Evolutionary conservation across 371 early-diverging fungal genomes (phyloP).

Genomic region (Mucor piriformis): DNA sequence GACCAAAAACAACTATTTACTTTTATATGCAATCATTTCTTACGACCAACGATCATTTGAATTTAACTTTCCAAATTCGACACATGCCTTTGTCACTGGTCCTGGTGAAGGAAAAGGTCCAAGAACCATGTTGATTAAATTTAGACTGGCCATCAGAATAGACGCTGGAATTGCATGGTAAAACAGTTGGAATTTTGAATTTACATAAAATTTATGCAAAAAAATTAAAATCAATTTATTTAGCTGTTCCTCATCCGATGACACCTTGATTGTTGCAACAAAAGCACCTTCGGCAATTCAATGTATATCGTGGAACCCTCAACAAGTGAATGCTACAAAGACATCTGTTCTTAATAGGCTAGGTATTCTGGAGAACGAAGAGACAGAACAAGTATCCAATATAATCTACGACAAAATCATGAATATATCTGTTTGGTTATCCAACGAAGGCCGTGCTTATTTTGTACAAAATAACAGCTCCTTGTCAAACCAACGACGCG

Average conservation of each 20-base stretch:
- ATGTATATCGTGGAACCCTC: constrained; percentile 55
- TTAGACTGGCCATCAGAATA: constrained; percentile 49
- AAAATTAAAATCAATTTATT: neutral
- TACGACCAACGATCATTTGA: constrained; percentile 50
- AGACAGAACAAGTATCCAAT: constrained; percentile 26
- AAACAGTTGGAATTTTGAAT: neutral
- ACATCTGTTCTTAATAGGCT: constrained; percentile 34
- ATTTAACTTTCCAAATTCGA: constrained; percentile 44
- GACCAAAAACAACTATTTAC: constrained; percentile 48
- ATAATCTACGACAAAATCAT: constrained; percentile 40
- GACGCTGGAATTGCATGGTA: constrained; percentile 58
- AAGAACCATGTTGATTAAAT: constrained; percentile 44
- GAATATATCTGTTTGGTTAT: constrained; percentile 48
- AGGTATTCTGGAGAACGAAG: constrained; percentile 29
- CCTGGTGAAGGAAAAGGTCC: constrained; percentile 55
- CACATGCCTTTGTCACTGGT: constrained; percentile 47
- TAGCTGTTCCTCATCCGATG: constrained; percentile 49
- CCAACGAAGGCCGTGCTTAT: constrained; percentile 44
- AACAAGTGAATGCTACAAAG: constrained; percentile 46
- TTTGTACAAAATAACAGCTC: constrained; percentile 33
- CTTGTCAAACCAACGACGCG: constrained; percentile 13
- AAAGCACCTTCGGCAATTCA: constrained; percentile 49
- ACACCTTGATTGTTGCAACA: constrained; percentile 49
- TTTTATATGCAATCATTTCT: constrained; percentile 47
- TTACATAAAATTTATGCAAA: neutral